Conservation (phyloP, 352 stramenopile genomes). For the Achlya hypogyna region DNA sequence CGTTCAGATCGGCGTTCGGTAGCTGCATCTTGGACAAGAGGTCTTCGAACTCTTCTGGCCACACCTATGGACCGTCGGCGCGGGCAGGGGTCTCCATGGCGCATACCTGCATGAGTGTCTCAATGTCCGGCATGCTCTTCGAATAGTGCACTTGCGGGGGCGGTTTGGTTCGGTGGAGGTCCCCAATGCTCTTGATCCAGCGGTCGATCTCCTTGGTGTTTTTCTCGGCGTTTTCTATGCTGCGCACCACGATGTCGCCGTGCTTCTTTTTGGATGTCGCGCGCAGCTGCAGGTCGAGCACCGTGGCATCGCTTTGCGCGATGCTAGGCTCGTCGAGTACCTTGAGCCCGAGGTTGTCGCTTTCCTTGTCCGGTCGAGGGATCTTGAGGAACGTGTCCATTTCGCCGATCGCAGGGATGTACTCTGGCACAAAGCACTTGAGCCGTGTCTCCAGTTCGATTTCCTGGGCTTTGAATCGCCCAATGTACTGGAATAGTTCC, state of each 20-base stretch:
- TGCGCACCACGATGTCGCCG: constrained; percentile 85
- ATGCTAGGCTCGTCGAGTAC: constrained; percentile 90
- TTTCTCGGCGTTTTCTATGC: constrained; percentile 92
- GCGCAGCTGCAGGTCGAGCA: constrained; percentile 92
- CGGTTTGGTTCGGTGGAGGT: constrained; percentile 90
- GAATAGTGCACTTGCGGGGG: constrained; percentile 89
- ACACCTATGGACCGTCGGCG: constrained; percentile 33
- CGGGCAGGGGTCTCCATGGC: constrained; percentile 31
- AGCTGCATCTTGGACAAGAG: constrained; percentile 60
- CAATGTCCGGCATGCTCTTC: constrained; percentile 92
- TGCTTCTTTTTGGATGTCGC: constrained; percentile 93
- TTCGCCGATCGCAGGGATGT: constrained; percentile 93
- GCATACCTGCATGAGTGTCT: constrained; percentile 89
- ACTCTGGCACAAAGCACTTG: constrained; percentile 95
- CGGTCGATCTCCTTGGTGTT: constrained; percentile 88
- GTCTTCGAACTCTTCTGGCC: constrained; percentile 80
- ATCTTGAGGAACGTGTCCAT: constrained; percentile 97
- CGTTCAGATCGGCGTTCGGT: constrained; percentile 80
- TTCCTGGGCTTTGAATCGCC: constrained; percentile 91
- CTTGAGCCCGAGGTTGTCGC: constrained; percentile 87
- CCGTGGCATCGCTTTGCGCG: constrained; percentile 89
- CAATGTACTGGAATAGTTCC: constrained; percentile 92
- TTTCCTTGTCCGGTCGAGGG: constrained; percentile 83
- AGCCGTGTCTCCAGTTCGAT: constrained; percentile 92
- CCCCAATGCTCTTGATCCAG: constrained; percentile 93